Percentiles rank a stretch among this genome's conserved stretches.
Conservation (phyloP, 2,329 filamentous ascomycete species). For the Knufia fluminis region DNA sequence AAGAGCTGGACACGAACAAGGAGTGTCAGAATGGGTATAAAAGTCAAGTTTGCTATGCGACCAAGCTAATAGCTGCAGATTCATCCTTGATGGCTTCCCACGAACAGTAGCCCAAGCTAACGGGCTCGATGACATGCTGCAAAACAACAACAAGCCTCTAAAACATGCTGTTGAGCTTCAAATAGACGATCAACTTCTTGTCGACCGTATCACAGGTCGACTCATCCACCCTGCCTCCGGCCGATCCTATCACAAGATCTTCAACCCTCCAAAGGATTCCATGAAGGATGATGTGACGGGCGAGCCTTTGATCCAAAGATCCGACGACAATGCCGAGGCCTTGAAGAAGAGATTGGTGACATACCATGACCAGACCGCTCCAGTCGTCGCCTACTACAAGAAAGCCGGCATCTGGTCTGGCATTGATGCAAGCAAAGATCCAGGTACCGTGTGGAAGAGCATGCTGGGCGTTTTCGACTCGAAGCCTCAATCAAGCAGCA, state of each 20-base stretch:
- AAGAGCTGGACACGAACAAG: conserved; percentile 82
- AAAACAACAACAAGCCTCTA: conserved; percentile 66
- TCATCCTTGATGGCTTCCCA: conserved; percentile 98
- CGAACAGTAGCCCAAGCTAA: conserved; percentile 92
- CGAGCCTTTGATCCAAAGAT: conserved; percentile 91
- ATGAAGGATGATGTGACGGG: conserved; percentile 98
- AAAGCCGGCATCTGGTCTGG: conserved; percentile 94
- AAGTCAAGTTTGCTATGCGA: too few species aligned
- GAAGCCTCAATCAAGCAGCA: conserved; percentile 35
- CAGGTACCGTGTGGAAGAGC: conserved; percentile 90
- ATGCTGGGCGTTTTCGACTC: conserved; percentile 73
- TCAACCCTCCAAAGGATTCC: conserved; percentile 88
- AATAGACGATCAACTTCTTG: conserved; percentile 88
- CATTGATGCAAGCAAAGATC: conserved; percentile 92
- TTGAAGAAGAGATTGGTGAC: conserved; percentile 89
- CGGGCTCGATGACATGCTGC: conserved; percentile 87
- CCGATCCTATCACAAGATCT: conserved; percentile 94
- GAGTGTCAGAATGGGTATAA: conserved; percentile 96
- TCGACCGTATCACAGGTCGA: conserved; percentile 92
- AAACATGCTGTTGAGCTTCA: conserved; percentile 94
- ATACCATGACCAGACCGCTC: conserved; percentile 88
- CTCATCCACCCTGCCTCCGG: conserved; percentile 92
- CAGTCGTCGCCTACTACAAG: conserved; percentile 94
- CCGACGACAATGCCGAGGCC: conserved; percentile 92
- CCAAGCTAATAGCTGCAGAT: conserved; percentile 47